phyloP scores from a whole-genome alignment of 2,329 filamentous ascomycete genomes.

The Colletotrichum theobromicola region DNA sequence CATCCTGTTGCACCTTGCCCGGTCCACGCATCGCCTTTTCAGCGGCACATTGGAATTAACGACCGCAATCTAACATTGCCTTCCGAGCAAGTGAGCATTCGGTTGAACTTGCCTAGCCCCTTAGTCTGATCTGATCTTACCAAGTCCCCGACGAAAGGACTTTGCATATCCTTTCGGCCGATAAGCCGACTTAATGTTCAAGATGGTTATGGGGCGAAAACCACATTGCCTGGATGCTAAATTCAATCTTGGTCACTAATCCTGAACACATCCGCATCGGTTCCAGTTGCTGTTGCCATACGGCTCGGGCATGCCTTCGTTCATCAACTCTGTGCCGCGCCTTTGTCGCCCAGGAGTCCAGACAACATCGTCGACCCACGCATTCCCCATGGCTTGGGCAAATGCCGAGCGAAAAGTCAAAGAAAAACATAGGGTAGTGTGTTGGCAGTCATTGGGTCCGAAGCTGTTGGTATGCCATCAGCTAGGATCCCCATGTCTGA shows the following conservation, averaged over 20 bases:
- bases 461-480: not conserved
- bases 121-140: not conserved
- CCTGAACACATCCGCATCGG: not conserved
- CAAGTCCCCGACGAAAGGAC: not conserved
- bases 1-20: conserved; percentile 8
- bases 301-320: not conserved
- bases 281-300: not conserved
- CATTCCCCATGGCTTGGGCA: not conserved
- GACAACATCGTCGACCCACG: not conserved
- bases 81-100: not conserved
- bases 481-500: not conserved
- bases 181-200: not conserved
- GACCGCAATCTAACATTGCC: not conserved
- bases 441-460: conserved; percentile 4
- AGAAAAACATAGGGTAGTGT: not conserved
- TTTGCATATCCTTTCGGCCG: not conserved
- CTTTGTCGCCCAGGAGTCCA: not conserved
- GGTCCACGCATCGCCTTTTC: not conserved
- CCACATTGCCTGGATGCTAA: not conserved
- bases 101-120: not conserved
- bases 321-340: not conserved
- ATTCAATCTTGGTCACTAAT: not conserved
- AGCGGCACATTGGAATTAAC: not conserved
- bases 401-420: not conserved
- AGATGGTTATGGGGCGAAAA: not conserved